Evolutionary conservation across 176 grass and related monocot species (phyloP).

Genomic region (Cymbopogon citratus): DNA sequence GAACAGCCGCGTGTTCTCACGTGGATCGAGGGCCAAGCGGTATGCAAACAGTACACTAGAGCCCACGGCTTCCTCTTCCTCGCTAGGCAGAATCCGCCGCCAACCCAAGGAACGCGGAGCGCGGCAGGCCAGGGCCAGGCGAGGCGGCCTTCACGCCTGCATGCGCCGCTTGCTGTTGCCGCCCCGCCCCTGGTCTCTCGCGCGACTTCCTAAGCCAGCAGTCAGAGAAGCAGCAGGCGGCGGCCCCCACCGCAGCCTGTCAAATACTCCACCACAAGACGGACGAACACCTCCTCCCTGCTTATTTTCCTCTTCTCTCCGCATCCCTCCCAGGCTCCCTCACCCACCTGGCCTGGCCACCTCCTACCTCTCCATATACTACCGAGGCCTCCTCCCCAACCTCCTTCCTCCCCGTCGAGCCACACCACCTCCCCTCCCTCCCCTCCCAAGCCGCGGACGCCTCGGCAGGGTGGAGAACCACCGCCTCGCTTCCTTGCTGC

Average conservation of each 20-base stretch:
- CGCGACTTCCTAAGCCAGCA: slow-evolving; percentile 32
- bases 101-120: background rate
- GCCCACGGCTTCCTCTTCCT: background rate
- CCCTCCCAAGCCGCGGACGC: background rate
- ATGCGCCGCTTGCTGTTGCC: slow-evolving; percentile 26
- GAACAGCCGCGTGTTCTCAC: background rate
- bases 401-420: slow-evolving; percentile 39
- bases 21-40: background rate
- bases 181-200: slow-evolving; percentile 5
- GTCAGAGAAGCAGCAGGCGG: slow-evolving; percentile 2
- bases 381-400: slow-evolving; percentile 17
- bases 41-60: slow-evolving; percentile 7
- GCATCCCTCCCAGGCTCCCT: slow-evolving; percentile 20
- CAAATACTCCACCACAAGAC: background rate
- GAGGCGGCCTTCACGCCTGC: slow-evolving; percentile 13
- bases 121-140: slow-evolving; percentile 23
- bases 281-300: slow-evolving; percentile 5
- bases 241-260: background rate
- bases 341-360: slow-evolving; percentile 48
- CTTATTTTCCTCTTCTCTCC: slow-evolving; percentile 40
- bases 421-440: slow-evolving; percentile 20
- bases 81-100: background rate
- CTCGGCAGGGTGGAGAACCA: slow-evolving; percentile 1
- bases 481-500: slow-evolving; percentile 1
- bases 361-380: background rate